Percentiles rank a stretch among this genome's conserved stretches.
Conservation (phyloP, 495 filamentous ascomycete species). For the Podospora conica region DNA sequence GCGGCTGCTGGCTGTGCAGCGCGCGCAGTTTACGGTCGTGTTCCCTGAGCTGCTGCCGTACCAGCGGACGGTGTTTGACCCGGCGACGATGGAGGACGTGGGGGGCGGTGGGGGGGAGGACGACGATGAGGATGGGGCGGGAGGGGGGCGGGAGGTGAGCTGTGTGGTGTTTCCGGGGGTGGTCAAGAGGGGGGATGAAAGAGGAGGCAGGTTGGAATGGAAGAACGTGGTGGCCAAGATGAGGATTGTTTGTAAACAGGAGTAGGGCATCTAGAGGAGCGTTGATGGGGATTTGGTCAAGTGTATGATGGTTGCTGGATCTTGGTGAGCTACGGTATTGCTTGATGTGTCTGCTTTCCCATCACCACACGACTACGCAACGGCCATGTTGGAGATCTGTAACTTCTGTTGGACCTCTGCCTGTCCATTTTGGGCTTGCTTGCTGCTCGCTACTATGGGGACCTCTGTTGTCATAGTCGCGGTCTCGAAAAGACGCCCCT, state of each 20-base stretch:
- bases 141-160: constrained; percentile 34
- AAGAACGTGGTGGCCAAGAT: constrained; percentile 51
- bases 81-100: constrained; percentile 50
- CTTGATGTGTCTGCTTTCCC: neutral
- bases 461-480: neutral
- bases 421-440: neutral
- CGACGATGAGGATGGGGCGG: constrained; percentile 20
- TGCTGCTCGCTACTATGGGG: neutral
- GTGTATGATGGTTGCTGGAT: neutral
- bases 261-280: constrained; percentile 25
- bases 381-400: no score
- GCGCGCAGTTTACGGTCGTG: constrained; percentile 44
- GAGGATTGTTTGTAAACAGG: constrained; percentile 46
- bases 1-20: constrained; percentile 45
- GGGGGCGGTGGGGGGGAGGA: constrained; percentile 50
- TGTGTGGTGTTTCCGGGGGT: constrained; percentile 50
- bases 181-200: constrained; percentile 51
- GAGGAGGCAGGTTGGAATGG: constrained; percentile 45
- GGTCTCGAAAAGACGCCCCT: neutral
- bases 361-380: neutral
- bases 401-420: no score
- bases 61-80: constrained; percentile 44
- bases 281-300: neutral
- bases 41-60: constrained; percentile 46
- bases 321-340: neutral